Percentiles rank a stretch among this genome's conserved stretches.
Conservation (phyloP, 2,329 filamentous ascomycete species). For the Penicillium sumatraense region DNA sequence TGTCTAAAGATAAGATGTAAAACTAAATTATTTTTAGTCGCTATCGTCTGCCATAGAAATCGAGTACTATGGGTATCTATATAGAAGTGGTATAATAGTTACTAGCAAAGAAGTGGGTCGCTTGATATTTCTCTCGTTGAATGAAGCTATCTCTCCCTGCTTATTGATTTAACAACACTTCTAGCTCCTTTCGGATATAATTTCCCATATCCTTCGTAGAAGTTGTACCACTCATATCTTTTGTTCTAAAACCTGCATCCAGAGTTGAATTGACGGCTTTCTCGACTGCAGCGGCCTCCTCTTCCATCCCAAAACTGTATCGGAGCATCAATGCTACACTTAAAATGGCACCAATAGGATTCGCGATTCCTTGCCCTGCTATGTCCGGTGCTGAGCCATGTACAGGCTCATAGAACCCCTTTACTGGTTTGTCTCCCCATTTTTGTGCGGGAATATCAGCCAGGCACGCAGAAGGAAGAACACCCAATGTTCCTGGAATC, state of each 20-base stretch:
- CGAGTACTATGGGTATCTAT: too few species aligned
- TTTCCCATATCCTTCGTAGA: conserved; percentile 76
- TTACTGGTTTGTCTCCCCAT: conserved; percentile 41
- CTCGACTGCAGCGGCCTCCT: conserved; percentile 75
- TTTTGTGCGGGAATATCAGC: conserved; percentile 65
- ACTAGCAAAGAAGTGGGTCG: too few species aligned
- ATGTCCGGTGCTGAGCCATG: conserved; percentile 91
- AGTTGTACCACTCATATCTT: conserved; percentile 74
- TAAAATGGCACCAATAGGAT: conserved; percentile 81
- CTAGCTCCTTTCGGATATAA: conserved; percentile 43
- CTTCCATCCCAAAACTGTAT: conserved; percentile 77
- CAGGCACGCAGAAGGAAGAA: conserved; percentile 78
- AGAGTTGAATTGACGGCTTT: conserved; percentile 75
- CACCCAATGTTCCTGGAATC: conserved; percentile 81
- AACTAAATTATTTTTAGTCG: too few species aligned
- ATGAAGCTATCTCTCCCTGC: too few species aligned
- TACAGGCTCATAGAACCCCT: conserved; percentile 90
- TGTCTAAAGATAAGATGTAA: too few species aligned
- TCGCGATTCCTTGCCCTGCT: conserved; percentile 80
- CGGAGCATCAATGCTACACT: conserved; percentile 88
- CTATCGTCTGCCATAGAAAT: too few species aligned
- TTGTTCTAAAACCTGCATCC: conserved; percentile 72
- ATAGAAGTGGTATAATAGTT: too few species aligned
- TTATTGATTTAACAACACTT: neutral
- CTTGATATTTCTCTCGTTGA: too few species aligned